Conservation (phyloP, 495 filamentous ascomycete species). For the Xylaria scruposa region DNA sequence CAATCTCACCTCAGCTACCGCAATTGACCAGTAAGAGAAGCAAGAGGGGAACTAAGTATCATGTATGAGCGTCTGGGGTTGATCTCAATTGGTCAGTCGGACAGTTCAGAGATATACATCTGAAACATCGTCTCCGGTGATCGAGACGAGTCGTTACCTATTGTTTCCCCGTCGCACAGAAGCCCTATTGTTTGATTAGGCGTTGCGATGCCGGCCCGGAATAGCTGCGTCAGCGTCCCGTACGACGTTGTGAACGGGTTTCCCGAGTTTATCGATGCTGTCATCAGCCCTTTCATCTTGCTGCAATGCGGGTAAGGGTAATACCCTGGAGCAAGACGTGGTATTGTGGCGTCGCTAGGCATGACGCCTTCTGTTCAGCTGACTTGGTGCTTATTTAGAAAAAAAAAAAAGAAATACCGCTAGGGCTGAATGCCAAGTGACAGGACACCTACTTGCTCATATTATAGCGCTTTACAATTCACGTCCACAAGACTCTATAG, state of each 20-base stretch:
- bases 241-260: conserved; percentile 6
- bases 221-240: neutral
- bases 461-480: neutral
- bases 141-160: neutral
- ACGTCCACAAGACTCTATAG: neutral
- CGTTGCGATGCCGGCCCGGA: conserved; percentile 2
- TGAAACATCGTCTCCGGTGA: conserved; percentile 9
- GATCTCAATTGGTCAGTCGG: neutral
- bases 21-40: neutral
- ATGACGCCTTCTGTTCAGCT: neutral
- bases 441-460: too few relatives aligned
- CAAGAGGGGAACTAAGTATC: neutral
- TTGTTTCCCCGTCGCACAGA: neutral
- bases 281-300: neutral
- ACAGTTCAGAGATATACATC: neutral
- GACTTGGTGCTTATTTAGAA: conserved; percentile 1
- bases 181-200: conserved; percentile 18
- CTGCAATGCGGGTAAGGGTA: neutral
- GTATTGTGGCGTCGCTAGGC: neutral
- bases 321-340: neutral
- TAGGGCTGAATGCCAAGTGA: too few relatives aligned
- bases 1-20: conserved; percentile 4
- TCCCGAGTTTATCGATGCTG: neutral
- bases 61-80: neutral
- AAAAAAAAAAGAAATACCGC: too few relatives aligned